Base-by-base conservation (phyloP, 805 yeast species). In the Cyberlindnera galapagoensis region DNA sequence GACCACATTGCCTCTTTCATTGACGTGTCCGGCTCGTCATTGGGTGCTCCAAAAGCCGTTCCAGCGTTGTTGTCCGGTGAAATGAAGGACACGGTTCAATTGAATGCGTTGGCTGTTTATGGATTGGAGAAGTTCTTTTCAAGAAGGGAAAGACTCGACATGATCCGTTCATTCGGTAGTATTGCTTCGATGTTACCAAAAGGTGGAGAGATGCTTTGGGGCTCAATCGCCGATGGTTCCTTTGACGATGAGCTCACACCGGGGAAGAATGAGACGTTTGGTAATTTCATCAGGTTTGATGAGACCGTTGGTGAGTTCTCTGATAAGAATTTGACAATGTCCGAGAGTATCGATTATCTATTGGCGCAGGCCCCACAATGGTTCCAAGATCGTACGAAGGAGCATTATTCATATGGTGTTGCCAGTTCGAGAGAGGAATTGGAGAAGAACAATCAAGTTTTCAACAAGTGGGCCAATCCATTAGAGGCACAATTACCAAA, bases 71-170 rank as follows among this genome's bases (percentile, higher is more conserved):
- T 92, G n/a, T 84, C 95, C 11, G 98, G 98, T 11, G 98, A 92
- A 59, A 92, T 92, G 97, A 85, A 79, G 56, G 98, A 92, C 56
- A 92, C 98, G 0, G 94, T 94, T 19, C 95, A 90, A 51, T 65
- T 92, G 54, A 92, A 92, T 55, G 80, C 92, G 4, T 60, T 90
- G 39, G 98, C 97, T 0, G 86, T 90, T 43, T 86, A 84, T 50
- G 98, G 97, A 2, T 68, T 92, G 35, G 98, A 92, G 52, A 86
- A 84, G 60, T 92, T 92, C 59, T 87, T 92, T 57, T 80, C 92
- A 31, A 72, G 95, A 53, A 72, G 75, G 39, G 98, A 90, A 59
- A 72, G 98, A 44, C 74, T 86, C 6, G 94, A 85, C 40, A 67
- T 92, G 81, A 54, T 87, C 30, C 69, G 86, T 41, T 68, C 90